Evolutionary conservation across 2,329 filamentous ascomycete species (phyloP).

Genomic region (Tetracladium maxilliforme): DNA sequence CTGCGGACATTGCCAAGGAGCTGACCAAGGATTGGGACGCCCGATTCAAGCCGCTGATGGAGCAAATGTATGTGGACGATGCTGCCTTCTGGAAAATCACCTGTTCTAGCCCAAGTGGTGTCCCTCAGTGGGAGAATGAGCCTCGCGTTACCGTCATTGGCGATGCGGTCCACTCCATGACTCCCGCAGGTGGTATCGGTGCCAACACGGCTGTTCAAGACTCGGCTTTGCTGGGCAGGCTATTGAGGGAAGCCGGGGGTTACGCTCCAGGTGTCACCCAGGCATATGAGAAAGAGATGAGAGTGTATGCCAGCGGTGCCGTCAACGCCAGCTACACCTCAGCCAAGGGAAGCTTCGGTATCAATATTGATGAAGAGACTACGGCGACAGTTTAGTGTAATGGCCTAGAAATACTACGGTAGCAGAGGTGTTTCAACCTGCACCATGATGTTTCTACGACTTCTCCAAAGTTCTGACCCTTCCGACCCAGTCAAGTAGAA

Average conservation of each 20-base stretch:
- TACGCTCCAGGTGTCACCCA: constrained; percentile 36
- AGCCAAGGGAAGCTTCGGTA: constrained; percentile 26
- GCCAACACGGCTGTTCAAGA: constrained; percentile 42
- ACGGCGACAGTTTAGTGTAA: too few relatives aligned
- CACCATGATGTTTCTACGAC: too few relatives aligned
- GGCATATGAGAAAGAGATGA: constrained; percentile 47
- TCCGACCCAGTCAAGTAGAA: too few relatives aligned
- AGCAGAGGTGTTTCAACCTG: too few relatives aligned
- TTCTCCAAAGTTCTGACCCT: too few relatives aligned
- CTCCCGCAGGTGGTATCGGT: constrained; percentile 37
- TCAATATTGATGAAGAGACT: constrained; percentile 27
- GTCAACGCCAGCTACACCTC: constrained; percentile 36
- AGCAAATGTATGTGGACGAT: constrained; percentile 38
- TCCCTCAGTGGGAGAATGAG: constrained; percentile 44
- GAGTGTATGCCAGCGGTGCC: constrained; percentile 39
- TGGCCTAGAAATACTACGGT: too few relatives aligned
- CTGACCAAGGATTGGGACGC: constrained; percentile 40
- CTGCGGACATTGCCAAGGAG: constrained; percentile 40
- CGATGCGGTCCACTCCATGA: constrained; percentile 43
- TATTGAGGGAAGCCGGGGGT: constrained; percentile 36
- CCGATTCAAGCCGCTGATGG: constrained; percentile 38
- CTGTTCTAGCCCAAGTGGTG: constrained; percentile 41
- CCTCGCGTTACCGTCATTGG: constrained; percentile 42
- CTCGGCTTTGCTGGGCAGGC: constrained; percentile 34
- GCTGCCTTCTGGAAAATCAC: constrained; percentile 55